These are phyloP conservation scores for Tylopilus plumbeoviolaceoides DNA, from an alignment of 768 basidiomycete genomes.

Conservation along the genomic window DNA sequence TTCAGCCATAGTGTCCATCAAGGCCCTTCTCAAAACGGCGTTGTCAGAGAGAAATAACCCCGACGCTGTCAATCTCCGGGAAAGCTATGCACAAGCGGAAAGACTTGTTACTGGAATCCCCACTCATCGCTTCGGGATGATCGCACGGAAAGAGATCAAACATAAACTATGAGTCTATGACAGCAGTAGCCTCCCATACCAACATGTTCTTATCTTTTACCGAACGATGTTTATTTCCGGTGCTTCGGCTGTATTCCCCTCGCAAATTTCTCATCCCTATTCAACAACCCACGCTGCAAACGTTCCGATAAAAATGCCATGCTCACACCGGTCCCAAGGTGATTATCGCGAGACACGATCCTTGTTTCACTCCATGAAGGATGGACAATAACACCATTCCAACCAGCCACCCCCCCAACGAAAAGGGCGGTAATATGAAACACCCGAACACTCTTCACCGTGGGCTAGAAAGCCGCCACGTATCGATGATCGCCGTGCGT, in stretches of 20 bases:
- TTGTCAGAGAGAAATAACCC: slow-evolving; percentile 59
- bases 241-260: background rate
- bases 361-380: background rate
- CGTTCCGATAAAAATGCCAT: background rate
- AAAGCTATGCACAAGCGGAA: slow-evolving; percentile 69
- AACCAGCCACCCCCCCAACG: background rate
- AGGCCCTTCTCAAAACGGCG: slow-evolving; percentile 50
- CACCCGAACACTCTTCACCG: slow-evolving; percentile 36
- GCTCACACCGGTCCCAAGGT: background rate
- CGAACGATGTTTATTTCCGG: background rate
- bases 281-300: background rate
- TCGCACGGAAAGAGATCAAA: slow-evolving; percentile 60
- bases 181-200: background rate
- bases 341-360: no score
- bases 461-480: slow-evolving; percentile 50
- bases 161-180: slow-evolving; percentile 64
- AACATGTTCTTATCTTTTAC: background rate
- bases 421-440: slow-evolving; percentile 15
- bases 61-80: slow-evolving; percentile 62
- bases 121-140: slow-evolving; percentile 45
- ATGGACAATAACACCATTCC: background rate
- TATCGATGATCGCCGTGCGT: slow-evolving; percentile 48
- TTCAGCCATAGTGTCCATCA: slow-evolving; percentile 48
- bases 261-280: background rate
- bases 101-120: slow-evolving; percentile 62